Evolutionary conservation across 179 eudicot species (phyloP), one percentile per base, ranked within the genome.

Genomic region (Beta corolliflora): DNA sequence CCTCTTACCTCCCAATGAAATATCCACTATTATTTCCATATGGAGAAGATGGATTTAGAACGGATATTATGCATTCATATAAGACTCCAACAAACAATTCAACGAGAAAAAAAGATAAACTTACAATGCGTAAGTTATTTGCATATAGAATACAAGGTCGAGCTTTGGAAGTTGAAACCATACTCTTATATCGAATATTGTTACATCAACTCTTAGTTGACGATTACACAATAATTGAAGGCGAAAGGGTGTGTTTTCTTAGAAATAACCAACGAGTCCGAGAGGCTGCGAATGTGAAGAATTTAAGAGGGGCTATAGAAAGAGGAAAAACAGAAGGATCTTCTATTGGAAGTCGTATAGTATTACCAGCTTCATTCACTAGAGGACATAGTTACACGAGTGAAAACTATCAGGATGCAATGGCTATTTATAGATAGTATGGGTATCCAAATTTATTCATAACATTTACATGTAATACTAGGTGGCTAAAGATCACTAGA

Each of bases 391-490:
- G 79, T n/a, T 75, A 81, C 13, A 75, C 53, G 79, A 19, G 5
- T 58, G 75, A 9, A 75, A 81, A n/a, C 67, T 75, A 75, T 14
- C 75, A 75, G 10, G 79, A 76, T 44, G 79, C 55, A 0, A 76
- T 60, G 69, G 56, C 79, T 75, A 36, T 60, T 36, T 73, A 78
- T 21, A 61, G 3, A 14, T 61, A 53, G 36, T 72, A 63, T 73
- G 83, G 78, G 11, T 63, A 72, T 15, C 77, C 54, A 1, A 18
- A 61, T 50, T 19, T 72, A 10, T 80, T 80, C 18, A 46, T 80
- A 14, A 74, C 83, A 5, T 81, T 74, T 23, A 81, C 73, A 5
- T 73, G 79, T 25, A 81, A 66, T 50, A 56, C 45, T 19, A 16
- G 74, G 36, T 75, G 77, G 50, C 77, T 48, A 5, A 12, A 75